Base-by-base conservation (phyloP, 805 yeast species). In the Barnettozyma siamensis region DNA sequence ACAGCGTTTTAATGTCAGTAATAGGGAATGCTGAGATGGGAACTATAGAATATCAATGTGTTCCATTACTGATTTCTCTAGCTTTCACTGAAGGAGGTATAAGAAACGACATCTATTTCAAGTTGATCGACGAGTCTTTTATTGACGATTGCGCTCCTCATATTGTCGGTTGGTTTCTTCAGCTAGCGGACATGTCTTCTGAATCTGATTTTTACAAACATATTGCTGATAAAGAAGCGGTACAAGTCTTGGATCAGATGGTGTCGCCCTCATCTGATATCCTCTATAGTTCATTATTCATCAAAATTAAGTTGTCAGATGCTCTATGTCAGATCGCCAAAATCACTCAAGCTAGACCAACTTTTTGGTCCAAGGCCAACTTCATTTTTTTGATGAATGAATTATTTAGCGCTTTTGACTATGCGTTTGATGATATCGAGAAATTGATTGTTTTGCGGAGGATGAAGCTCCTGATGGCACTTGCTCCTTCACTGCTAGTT, bases 51-150 rank as follows among this genome's bases (percentile, higher is more conserved):
- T 44, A 49, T 5, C 67, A 65, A 10, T 54, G 71, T 23, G 40
- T 72, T 7, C 57, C 74, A 0, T 41, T 60, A n/a, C 49, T 67
- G 1, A 58, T 78, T 1, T 68, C 81, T 0, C 48, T 76, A 17
- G 59, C 76, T 0, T 75, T 62, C 46, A 57, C 73, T 0, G 57
- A 54, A 12, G 55, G 54, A 27, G 77, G 78, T 0, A 37, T 56
- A 1, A 52, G 72, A 42, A 57, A 62, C 38, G 59, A 58, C 5
- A 50, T 69, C 1, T 64, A 61, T 28, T 53, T 48, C 27, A 31
- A 8, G 26, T 52, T 45, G 30, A 45, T 15, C 10, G 35, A 54
- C n/a, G 47, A 41, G 4, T 34, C 34, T 1, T n/a, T 47, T 3
- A 37, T 49, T 9, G 43, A 42, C 2, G 38, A 48, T 31, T 69